phyloP scores from a whole-genome alignment of 768 basidiomycete genomes.

The Phaeolepiota aurea region DNA sequence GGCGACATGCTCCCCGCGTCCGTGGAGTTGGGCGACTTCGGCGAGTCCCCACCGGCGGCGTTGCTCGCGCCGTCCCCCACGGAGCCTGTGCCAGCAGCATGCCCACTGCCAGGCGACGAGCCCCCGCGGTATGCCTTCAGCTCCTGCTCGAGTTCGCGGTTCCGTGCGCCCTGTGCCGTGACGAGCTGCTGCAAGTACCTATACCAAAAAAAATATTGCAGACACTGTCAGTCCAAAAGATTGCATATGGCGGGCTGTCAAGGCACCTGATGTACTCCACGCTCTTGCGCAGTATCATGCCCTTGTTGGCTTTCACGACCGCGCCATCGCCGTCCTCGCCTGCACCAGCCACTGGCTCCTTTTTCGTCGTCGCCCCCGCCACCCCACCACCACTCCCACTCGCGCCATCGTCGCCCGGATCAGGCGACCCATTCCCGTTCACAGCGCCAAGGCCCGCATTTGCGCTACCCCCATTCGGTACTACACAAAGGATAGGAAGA shows the following conservation, averaged over 20 bases:
- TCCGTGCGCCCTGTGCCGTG: constrained; percentile 67
- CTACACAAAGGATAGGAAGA: constrained; percentile 4
- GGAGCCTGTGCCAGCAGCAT: constrained; percentile 3
- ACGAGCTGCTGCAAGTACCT: constrained; percentile 86
- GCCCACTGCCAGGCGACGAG: background rate
- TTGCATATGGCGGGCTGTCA: constrained; percentile 3
- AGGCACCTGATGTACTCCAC: constrained; percentile 58
- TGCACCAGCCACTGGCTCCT: constrained; percentile 13
- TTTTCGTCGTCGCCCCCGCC: constrained; percentile 10
- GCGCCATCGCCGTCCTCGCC: constrained; percentile 24
- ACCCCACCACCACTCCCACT: background rate
- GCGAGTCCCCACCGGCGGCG: background rate
- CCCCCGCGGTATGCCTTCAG: constrained; percentile 35
- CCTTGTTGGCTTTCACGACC: constrained; percentile 87
- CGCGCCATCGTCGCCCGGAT: constrained; percentile 1
- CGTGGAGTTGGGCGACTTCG: background rate
- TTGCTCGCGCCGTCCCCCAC: background rate
- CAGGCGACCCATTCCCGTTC: background rate
- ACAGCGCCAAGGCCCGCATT: constrained; percentile 1
- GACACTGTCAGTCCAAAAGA: background rate
- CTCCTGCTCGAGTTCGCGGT: constrained; percentile 71
- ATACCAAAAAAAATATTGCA: background rate
- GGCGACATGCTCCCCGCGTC: constrained; percentile 1
- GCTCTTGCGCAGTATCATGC: constrained; percentile 84
- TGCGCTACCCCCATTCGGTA: background rate